These are phyloP conservation scores for Dipteronia dyeriana DNA, from an alignment of 345 rosid species.

Conservation along the genomic window DNA sequence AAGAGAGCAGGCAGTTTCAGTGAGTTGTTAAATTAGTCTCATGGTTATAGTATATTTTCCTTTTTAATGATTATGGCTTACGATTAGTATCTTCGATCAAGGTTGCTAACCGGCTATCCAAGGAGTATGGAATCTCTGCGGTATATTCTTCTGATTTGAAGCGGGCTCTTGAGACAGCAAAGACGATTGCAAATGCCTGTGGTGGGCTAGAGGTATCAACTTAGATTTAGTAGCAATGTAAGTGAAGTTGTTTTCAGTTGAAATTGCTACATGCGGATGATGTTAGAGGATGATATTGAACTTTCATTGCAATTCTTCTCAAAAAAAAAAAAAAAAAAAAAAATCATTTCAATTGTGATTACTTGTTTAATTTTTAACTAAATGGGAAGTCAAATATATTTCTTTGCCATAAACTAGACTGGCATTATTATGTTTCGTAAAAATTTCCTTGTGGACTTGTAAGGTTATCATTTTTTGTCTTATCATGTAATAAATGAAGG, in stretches of 20 bases:
- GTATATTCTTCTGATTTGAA: conserved; percentile 86
- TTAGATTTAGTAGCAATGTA: not conserved
- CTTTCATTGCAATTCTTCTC: not conserved
- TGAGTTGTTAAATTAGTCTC: conserved; percentile 29
- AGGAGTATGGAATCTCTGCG: conserved; percentile 57
- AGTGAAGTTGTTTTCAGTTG: not conserved
- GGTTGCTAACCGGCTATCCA: conserved; percentile 70
- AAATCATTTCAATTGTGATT: not conserved
- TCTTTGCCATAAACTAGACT: not conserved
- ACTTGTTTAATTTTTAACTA: not conserved
- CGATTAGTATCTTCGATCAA: conserved; percentile 21
- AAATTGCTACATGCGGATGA: not conserved
- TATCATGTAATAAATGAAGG: not conserved
- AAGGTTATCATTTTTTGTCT: not conserved
- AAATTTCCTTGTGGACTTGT: not conserved
- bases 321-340: too few species aligned
- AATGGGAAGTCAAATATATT: not conserved
- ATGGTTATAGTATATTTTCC: not conserved
- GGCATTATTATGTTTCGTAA: not conserved
- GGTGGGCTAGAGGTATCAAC: conserved; percentile 57
- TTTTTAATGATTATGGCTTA: not conserved
- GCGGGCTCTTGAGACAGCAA: conserved; percentile 79
- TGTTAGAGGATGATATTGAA: not conserved
- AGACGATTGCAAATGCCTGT: conserved; percentile 63
- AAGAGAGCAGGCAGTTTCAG: conserved; percentile 67